A percentile compares a stretch with the other conserved stretches of the same genome.
These are phyloP conservation scores for Tuber umbilicatum DNA, from an alignment of 495 filamentous ascomycete genomes.

Conservation along the genomic window DNA sequence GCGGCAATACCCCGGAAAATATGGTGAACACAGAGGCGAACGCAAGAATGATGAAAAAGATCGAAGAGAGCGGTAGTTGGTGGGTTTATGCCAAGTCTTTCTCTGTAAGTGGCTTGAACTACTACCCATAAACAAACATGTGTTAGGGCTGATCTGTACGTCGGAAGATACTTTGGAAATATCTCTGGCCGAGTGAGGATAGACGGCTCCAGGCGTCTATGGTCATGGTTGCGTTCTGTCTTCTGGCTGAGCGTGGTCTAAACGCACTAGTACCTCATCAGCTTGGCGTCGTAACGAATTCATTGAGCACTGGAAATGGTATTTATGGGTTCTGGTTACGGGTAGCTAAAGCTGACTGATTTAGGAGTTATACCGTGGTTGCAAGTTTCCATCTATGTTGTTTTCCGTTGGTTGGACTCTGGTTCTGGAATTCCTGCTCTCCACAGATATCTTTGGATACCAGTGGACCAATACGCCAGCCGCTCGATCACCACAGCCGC, in stretches of 20 bases:
- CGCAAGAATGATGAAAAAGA: slow-evolving; percentile 52
- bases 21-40: slow-evolving; percentile 47
- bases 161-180: slow-evolving; percentile 55
- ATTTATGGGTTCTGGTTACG: slow-evolving; percentile 4
- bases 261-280: slow-evolving; percentile 62
- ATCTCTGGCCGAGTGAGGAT: slow-evolving; percentile 58
- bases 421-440: slow-evolving; percentile 53
- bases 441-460: slow-evolving; percentile 58
- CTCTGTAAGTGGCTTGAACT: slow-evolving; percentile 44
- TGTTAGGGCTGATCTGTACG: slow-evolving; percentile 4
- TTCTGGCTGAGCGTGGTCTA: slow-evolving; percentile 56
- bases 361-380: slow-evolving; percentile 49
- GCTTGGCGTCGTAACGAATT: slow-evolving; percentile 57
- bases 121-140: background rate
- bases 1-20: slow-evolving; percentile 23
- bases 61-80: slow-evolving; percentile 59
- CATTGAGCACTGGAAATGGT: slow-evolving; percentile 45
- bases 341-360: slow-evolving; percentile 25
- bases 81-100: slow-evolving; percentile 59
- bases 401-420: slow-evolving; percentile 52
- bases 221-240: slow-evolving; percentile 54
- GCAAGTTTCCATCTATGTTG: slow-evolving; percentile 52
- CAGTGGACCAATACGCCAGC: slow-evolving; percentile 59
- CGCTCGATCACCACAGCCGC: slow-evolving; percentile 57
- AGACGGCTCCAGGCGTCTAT: slow-evolving; percentile 53